Percentiles rank a stretch among this genome's conserved stretches.
Evolutionary conservation across 2,329 filamentous ascomycete species (phyloP).

Genomic region (Cercospora sp.): DNA sequence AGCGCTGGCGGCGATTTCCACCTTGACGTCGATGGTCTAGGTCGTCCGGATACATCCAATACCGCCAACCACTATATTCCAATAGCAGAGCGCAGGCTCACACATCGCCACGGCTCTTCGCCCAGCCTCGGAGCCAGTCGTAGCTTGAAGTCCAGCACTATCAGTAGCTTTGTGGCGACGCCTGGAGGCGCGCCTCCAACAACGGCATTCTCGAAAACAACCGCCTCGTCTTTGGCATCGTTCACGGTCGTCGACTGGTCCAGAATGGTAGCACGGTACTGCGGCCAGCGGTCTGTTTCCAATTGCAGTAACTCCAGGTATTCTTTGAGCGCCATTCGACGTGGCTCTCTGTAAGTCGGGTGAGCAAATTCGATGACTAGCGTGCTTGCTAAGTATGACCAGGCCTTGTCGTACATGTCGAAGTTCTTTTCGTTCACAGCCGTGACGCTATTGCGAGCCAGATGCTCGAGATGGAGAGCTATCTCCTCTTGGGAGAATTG

Average conservation of each 20-base stretch:
- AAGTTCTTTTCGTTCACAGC: not conserved
- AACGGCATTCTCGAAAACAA: slow-evolving; percentile 14
- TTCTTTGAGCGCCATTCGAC: not conserved
- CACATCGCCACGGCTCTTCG: slow-evolving; percentile 5
- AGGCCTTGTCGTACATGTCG: not conserved
- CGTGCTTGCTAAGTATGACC: not conserved
- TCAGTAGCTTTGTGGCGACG: slow-evolving; percentile 8
- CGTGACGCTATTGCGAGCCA: not conserved
- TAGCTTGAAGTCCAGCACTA: slow-evolving; percentile 13
- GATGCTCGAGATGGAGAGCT: not conserved
- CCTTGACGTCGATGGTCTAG: not conserved
- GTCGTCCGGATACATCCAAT: not conserved
- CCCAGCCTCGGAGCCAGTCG: slow-evolving; percentile 2
- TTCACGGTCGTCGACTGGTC: slow-evolving; percentile 4
- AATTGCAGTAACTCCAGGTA: not conserved
- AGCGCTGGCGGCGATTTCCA: not conserved
- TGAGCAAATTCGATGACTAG: slow-evolving; percentile 4
- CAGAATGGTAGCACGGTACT: not conserved
- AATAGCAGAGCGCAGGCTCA: slow-evolving; percentile 1
- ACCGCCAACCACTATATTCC: not conserved
- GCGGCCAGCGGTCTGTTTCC: not conserved
- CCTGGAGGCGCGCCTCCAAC: slow-evolving; percentile 9
- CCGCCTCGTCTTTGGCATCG: slow-evolving; percentile 1
- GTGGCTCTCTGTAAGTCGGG: not conserved
- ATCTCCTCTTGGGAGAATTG: not conserved